Base-by-base conservation (phyloP, 208 protist species). In the Acanthamoeba comandoni region DNA sequence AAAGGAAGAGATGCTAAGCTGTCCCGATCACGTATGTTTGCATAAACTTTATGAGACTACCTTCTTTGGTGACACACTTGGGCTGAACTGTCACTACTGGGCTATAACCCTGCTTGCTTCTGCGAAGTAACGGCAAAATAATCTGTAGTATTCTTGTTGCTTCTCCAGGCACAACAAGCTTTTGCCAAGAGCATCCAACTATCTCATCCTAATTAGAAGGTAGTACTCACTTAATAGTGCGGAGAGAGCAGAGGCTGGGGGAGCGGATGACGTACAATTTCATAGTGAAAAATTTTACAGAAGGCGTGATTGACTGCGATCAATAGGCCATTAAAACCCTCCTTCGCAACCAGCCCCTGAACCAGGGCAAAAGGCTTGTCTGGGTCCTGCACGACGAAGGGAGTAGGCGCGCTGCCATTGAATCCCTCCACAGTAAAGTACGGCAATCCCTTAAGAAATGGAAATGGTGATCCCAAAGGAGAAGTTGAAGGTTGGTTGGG, bases 351-450 rank as follows among this genome's bases (percentile, higher is more conserved):
- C n/a, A n/a, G n/a, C n/a, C 53, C 64, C 69, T 57, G 69, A 22
- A 85, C 43, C 17, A 85, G 49, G 31, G 39, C 75, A 9, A 85
- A 35, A 43, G 75, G 75, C 53, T 85, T 85, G 75, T 85, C 64
- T 5, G 75, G 53, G 19, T 85, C 49, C 12, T 31, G 53, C 22
- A 85, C 49, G 24, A 62, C 43, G 75, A 85, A 85, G 17, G 53
- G 49, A n/a, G n/a, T n/a, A 73, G 75, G 75, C 24, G 64, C 75
- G 17, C 69, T 77, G 69, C 67, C 3, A 13, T 53, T n/a, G 62
- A 8, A 70, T 11, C 62, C 69, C 39, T 77, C 69, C 0, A 77
- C 69, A 11, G 69, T 48, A 13, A 77, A 57, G 69, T 77, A 77
- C n/a, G 69, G 69, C 69, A 77, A 57, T 35, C 69, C 69, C 69